Evolutionary conservation across 805 yeast species (phyloP).

Genomic region (Jamesozyma spencerorum): DNA sequence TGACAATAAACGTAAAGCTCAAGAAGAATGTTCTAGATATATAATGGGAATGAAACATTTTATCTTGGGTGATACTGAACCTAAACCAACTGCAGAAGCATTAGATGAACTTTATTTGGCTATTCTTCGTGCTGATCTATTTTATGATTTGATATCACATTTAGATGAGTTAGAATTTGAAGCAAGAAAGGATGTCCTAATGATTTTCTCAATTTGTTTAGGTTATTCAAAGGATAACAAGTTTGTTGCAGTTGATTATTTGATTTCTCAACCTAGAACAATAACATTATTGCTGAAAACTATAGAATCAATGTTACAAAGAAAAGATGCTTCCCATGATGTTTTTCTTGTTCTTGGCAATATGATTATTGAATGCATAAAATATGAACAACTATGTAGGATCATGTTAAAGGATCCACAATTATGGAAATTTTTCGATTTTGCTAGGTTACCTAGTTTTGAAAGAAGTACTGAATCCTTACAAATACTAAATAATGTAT

Average conservation of each 20-base stretch:
- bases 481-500: conserved; percentile 59
- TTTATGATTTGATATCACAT: conserved; percentile 50
- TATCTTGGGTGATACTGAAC: conserved; percentile 52
- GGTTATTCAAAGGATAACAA: conserved; percentile 69
- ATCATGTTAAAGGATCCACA: conserved; percentile 48
- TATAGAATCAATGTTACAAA: conserved; percentile 47
- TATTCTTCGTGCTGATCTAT: conserved; percentile 60
- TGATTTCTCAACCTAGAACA: conserved; percentile 57
- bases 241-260: conserved; percentile 80
- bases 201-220: conserved; percentile 64
- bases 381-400: conserved; percentile 59
- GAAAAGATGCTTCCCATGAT: conserved; percentile 33
- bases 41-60: conserved; percentile 56
- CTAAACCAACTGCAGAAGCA: conserved; percentile 54
- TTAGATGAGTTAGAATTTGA: conserved; percentile 76
- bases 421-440: conserved; percentile 78
- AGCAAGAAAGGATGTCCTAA: conserved; percentile 72
- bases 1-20: conserved; percentile 36
- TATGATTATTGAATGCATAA: conserved; percentile 77
- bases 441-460: conserved; percentile 66
- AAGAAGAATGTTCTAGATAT: conserved; percentile 66
- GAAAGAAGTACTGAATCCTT: conserved; percentile 89
- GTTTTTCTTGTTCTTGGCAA: conserved; percentile 65
- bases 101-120: conserved; percentile 72
- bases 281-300: conserved; percentile 54